Evolutionary conservation across 176 grass and related monocot species (phyloP).

Genomic region (Hsuehochloa calcarea): DNA sequence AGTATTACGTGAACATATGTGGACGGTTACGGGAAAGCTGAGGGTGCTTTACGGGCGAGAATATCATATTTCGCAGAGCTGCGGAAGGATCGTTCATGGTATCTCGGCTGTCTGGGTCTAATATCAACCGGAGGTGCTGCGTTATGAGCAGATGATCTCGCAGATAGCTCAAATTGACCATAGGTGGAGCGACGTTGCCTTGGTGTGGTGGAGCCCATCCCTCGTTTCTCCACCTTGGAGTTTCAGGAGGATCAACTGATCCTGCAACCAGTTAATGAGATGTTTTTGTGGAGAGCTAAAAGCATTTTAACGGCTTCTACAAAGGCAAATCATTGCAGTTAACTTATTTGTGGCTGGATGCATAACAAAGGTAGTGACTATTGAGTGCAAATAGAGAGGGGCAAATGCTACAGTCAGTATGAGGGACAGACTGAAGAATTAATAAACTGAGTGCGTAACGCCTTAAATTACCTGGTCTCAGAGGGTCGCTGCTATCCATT

Average conservation of each 20-base stretch:
- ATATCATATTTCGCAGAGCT: conserved; percentile 60
- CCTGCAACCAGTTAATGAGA: conserved; percentile 64
- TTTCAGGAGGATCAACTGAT: conserved; percentile 63
- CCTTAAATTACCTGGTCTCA: conserved; percentile 59
- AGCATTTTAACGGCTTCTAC: conserved; percentile 22
- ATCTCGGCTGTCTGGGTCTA: conserved; percentile 48
- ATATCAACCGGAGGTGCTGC: conserved; percentile 47
- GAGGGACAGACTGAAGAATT: neutral
- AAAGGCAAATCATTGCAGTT: neutral
- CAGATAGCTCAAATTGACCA: conserved; percentile 54
- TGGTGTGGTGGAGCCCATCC: conserved; percentile 57
- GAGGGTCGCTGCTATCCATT: conserved; percentile 37
- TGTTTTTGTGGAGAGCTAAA: conserved; percentile 69
- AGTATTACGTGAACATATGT: conserved; percentile 60
- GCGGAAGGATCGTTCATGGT: conserved; percentile 43
- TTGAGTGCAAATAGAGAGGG: neutral
- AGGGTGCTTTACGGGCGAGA: conserved; percentile 63
- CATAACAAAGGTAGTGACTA: neutral
- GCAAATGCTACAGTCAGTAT: neutral
- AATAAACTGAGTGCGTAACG: conserved; percentile 3
- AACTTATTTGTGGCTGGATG: conserved; percentile 2
- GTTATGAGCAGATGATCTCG: conserved; percentile 47
- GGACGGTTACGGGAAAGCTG: conserved; percentile 37
- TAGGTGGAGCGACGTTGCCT: conserved; percentile 42
- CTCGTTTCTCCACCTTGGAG: conserved; percentile 74